Base-by-base conservation (phyloP, 2,329 filamentous ascomycete species). In the Emmonsiellopsis sp. region DNA sequence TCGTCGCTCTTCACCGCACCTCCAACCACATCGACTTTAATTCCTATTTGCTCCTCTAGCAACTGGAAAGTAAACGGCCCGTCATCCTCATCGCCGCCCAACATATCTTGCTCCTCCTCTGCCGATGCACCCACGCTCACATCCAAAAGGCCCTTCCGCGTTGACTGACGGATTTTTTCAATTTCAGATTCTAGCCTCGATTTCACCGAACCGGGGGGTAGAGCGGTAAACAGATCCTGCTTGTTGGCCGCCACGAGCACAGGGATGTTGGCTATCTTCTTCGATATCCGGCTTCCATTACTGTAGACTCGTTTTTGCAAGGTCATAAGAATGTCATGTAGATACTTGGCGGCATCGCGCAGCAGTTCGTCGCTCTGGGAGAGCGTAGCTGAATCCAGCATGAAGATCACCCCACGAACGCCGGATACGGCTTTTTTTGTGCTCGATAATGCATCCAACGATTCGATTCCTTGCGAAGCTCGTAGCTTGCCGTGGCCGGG, bases 401-500 rank as follows among this genome's bases (percentile, higher is more conserved):
- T 74, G 68, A 92, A 98, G 50, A 97, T 79, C 51, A 97, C 76
- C 14, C 86, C 91, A 58, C 80, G 79, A 21, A 55, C 42, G 10
- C 39, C 46, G 27, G 9, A 49, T 10, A 55, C 71, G 62, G 36
- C 68, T 64, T 49, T 63, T 58, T 56, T 69, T 32, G 69, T 69
- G 36, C 63, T 58, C 14, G 70, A 65, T 49, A 68, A 68, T 6
- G 65, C 61, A 6, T 53, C 46, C 37, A 73, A 62, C 49, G 68
- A 65, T 17, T 75, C 64, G 50, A 76, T 67, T 17, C 70, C 68
- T 55, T 83, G 72, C 11, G 74, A 64, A 59, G 82, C 76, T 56
- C 93, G 88, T 55, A 98, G 82, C 73, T 98, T 98, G 62, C 89
- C 90, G 74, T 98, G 93, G 40, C 93, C 93, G 0, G 93, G 93